Percentiles rank a stretch among this genome's conserved stretches.
Evolutionary conservation across 2,329 filamentous ascomycete species (phyloP).

Genomic region (Emmonsia crescens): DNA sequence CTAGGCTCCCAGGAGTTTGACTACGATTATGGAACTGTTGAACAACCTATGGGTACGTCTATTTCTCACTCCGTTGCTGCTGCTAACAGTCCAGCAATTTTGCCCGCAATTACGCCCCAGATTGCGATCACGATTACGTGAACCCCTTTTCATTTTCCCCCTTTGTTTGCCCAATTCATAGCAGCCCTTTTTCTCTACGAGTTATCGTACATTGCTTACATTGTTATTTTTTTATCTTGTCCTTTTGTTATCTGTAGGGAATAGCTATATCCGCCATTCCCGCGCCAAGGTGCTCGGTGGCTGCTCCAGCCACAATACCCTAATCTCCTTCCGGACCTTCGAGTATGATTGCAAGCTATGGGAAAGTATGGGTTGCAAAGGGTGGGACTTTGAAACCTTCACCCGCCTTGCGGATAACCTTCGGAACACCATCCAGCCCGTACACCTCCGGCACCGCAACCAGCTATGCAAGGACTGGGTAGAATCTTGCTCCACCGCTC

Average conservation of each 20-base stretch:
- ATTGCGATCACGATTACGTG: not conserved
- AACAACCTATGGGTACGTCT: constrained; percentile 63
- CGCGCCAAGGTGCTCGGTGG: constrained; percentile 86
- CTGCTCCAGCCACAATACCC: constrained; percentile 87
- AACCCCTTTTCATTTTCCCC: not conserved
- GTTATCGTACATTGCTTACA: constrained; percentile 1
- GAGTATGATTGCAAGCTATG: constrained; percentile 79
- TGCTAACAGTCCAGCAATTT: constrained; percentile 2
- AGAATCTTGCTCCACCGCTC: constrained; percentile 62
- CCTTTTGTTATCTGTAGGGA: constrained; percentile 43
- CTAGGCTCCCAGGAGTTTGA: constrained; percentile 71
- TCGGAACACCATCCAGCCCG: constrained; percentile 81
- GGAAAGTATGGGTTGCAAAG: constrained; percentile 69
- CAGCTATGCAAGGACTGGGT: constrained; percentile 90
- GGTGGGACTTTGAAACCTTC: constrained; percentile 80
- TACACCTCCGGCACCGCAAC: constrained; percentile 75
- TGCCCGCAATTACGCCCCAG: not conserved
- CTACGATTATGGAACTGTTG: constrained; percentile 81
- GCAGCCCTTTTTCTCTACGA: not conserved
- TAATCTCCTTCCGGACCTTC: constrained; percentile 87
- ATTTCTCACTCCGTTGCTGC: not conserved
- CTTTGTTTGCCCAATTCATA: not conserved
- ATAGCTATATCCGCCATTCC: constrained; percentile 84
- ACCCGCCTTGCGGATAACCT: constrained; percentile 72
- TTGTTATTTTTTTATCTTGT: constrained; percentile 3